Conservation (phyloP, 164 flowering plant species). For the Chimonanthus salicifolius region DNA sequence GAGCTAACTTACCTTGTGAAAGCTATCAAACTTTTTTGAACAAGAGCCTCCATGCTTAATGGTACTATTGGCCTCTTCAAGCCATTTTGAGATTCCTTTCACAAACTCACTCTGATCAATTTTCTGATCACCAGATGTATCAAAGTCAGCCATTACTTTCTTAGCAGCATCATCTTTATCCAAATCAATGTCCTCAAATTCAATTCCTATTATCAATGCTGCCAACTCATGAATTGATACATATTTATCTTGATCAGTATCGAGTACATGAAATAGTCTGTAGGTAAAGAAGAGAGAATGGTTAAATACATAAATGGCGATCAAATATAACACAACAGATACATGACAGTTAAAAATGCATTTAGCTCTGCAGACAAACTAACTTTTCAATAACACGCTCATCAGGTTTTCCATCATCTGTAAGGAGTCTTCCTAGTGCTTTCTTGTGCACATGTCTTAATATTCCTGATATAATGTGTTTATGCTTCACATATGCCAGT, state of each 20-base stretch:
- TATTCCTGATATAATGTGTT: conserved; percentile 68
- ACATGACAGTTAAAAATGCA: background rate
- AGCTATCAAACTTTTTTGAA: conserved; percentile 33
- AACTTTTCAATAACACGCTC: conserved; percentile 38
- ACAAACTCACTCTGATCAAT: conserved; percentile 46
- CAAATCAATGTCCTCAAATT: conserved; percentile 55
- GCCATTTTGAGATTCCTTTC: conserved; percentile 55
- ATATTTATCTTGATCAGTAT: conserved; percentile 32
- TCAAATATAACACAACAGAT: background rate
- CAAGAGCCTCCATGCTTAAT: conserved; percentile 23
- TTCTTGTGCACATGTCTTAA: conserved; percentile 44
- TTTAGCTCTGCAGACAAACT: conserved; percentile 12
- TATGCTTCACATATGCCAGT: conserved; percentile 63
- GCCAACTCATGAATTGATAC: conserved; percentile 54
- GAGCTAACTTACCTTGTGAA: conserved; percentile 40
- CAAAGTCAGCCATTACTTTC: conserved; percentile 65
- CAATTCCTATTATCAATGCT: conserved; percentile 68
- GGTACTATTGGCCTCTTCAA: conserved; percentile 38
- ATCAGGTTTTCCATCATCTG: conserved; percentile 53
- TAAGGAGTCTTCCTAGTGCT: conserved; percentile 57
- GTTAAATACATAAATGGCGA: background rate
- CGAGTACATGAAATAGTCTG: conserved; percentile 63
- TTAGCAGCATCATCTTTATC: conserved; percentile 55
- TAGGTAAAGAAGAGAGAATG: background rate
- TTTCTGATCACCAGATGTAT: conserved; percentile 37